Base-by-base conservation (phyloP, 306 rosid genomes). In the Trifolium fragiferum region DNA sequence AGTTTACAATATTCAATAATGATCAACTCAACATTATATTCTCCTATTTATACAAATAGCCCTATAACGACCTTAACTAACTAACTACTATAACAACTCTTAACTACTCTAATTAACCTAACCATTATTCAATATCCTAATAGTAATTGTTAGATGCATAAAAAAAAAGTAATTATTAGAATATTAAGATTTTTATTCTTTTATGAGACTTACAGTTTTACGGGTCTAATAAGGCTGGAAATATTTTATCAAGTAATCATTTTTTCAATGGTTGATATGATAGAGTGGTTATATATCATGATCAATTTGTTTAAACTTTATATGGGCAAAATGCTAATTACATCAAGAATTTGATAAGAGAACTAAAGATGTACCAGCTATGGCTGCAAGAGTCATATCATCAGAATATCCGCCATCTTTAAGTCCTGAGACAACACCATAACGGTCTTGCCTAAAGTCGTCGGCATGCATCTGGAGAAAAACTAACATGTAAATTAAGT, bases 341-440 rank as follows among this genome's bases (percentile, higher is more conserved):
- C 35, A 19, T 65, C 13, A 55, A 50, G 72, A 63, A 12, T 19
- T 41, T 25, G 18, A 74, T 19, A 75, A 49, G 51, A 46, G 65
- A 77, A 75, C 64, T 46, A 75, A 66, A 79, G 47, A 53, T 51
- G 74, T 89, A 93, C 98, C 98, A 3, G 97, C 79, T 78, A 93
- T 84, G 77, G 98, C 98, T 37, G 98, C 98, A 73, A 93, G 96
- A 74, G 98, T 93, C 98, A 93, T 93, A 82, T 93, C 98, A 51
- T 93, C 98, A 6, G 98, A 93, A 86, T 93, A 93, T 80, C 98
- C 98, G 74, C 98, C 98, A 80, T 93, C 87, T 82, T 77, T 73
- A 81, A 93, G 98, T 76, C 90, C 93, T 8, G 98, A 85, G 51
- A 93, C 85, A 80, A 93, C 86, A 60, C 98, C 96, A 75, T 79